Conservation (phyloP, 345 rosid species). For the Gossypium thurberi region DNA sequence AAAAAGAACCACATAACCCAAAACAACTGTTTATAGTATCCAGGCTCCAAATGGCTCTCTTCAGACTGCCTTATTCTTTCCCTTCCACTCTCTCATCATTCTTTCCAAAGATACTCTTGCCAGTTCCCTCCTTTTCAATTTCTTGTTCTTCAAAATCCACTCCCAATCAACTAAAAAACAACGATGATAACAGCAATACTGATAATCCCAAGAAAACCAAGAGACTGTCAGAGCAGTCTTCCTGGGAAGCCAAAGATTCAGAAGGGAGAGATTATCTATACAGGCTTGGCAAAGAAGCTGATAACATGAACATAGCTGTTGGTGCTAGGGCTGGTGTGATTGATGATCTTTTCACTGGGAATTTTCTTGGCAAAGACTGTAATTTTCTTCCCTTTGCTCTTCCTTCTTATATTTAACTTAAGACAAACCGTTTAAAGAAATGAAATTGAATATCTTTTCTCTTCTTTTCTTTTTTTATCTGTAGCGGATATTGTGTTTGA, state of each 20-base stretch:
- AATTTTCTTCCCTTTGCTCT: conserved; percentile 6
- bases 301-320: conserved; percentile 78
- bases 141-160: conserved; percentile 40
- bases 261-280: conserved; percentile 78
- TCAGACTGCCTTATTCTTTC: conserved; percentile 22
- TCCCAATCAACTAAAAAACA: conserved; percentile 11
- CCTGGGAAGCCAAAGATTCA: conserved; percentile 80
- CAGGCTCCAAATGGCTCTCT: conserved; percentile 26
- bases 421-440: not conserved
- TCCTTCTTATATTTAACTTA: not conserved
- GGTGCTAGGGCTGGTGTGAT: conserved; percentile 79
- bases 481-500: conserved; percentile 94
- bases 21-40: not conserved
- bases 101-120: conserved; percentile 15
- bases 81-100: conserved; percentile 20
- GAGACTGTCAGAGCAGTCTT: conserved; percentile 73
- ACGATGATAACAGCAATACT: not conserved
- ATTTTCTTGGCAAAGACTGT: conserved; percentile 90
- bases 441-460: not conserved
- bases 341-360: conserved; percentile 74
- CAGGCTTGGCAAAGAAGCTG: conserved; percentile 78
- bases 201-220: conserved; percentile 16
- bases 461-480: not conserved
- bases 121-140: conserved; percentile 12
- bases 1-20: not conserved